Evolutionary conservation across 164 flowering plant species (phyloP), one percentile per base, ranked within the genome.

Genomic region (Malania oleifera): DNA sequence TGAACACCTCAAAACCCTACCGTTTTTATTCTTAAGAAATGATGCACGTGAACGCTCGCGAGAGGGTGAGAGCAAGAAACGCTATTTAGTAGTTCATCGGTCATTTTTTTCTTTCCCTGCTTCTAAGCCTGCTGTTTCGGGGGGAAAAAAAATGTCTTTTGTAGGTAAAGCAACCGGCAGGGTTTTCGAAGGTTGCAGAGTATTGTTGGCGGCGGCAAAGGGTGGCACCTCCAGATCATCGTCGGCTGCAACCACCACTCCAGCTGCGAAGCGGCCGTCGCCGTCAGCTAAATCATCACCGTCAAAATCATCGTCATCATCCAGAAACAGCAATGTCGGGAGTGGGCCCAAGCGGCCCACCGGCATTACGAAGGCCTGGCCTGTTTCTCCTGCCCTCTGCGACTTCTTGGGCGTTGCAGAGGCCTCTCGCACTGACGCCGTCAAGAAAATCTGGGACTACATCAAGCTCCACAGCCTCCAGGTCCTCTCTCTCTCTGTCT

Each of bases 371-470:
- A 82, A 72, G 62, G 27, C 43, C 2, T 2, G 1, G 3, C 83
- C 77, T 7, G 72, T 87, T 12, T 80, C 96, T 11, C 79, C 83
- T 0, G 78, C 74, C 10, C 70, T 85, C 50, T 54, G 65, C 23
- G 37, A 58, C 49, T 77, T 87, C 54, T 61, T 85, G 7, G 91
- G 91, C 9, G 77, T 61, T 22, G 46, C 78, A 0, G 78, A 84
- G 60, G 58, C 67, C 44, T 78, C 93, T 31, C 84, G 93, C 9
- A 46, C 78, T 20, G 74, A 77, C 0, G 84, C 86, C 47, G 75
- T 86, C 57, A 86, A 81, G 80, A 72, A 83, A 73, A 60, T 89
- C 60, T 89, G 93, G 96, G 74, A 69, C 7, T 63, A 89, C 68
- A 74, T 89, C 79, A 89, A 86, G 79, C 53, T 51, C 50, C 64